phyloP scores from a whole-genome alignment of 495 filamentous ascomycete species.

The Elaphomyces granulatus region DNA sequence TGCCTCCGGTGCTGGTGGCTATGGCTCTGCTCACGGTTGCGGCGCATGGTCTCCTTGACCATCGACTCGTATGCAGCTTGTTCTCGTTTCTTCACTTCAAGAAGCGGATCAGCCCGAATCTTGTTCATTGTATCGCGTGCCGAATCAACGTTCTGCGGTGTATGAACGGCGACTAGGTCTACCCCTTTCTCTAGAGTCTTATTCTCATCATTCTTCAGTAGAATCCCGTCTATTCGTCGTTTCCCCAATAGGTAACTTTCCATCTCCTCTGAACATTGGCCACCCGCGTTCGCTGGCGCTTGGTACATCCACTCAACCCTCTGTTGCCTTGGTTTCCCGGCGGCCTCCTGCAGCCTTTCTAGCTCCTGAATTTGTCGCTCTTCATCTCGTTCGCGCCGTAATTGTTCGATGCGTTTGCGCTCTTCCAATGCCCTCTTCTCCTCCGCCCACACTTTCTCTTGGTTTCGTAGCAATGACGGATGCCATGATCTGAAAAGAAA shows the following conservation, averaged over 20 bases:
- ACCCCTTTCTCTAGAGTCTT: constrained; percentile 73
- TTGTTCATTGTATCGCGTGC: constrained; percentile 67
- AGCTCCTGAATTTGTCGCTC: constrained; percentile 88
- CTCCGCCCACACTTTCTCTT: constrained; percentile 67
- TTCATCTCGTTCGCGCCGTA: constrained; percentile 83
- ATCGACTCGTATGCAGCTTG: constrained; percentile 79
- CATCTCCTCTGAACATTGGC: constrained; percentile 78
- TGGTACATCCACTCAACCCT: constrained; percentile 97
- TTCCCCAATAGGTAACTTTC: constrained; percentile 91
- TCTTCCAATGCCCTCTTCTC: constrained; percentile 92
- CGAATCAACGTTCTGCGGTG: constrained; percentile 43
- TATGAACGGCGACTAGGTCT: constrained; percentile 48
- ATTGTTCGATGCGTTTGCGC: constrained; percentile 76
- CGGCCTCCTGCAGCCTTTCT: constrained; percentile 75
- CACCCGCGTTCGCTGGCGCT: constrained; percentile 65
- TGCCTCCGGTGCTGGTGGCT: constrained; percentile 31
- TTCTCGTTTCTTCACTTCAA: constrained; percentile 85
- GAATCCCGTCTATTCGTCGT: constrained; percentile 63
- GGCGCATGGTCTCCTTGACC: constrained; percentile 69
- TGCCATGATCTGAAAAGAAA: constrained; percentile 58
- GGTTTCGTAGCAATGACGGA: constrained; percentile 67
- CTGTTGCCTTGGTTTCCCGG: constrained; percentile 56
- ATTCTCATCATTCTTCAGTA: constrained; percentile 72
- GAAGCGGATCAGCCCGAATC: constrained; percentile 73
- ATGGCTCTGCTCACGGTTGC: constrained; percentile 40